Percentiles rank a stretch among this genome's conserved stretches.
These are phyloP conservation scores for Aschersonia sp. DNA, from an alignment of 2,329 filamentous ascomycete species.

Conservation along the genomic window DNA sequence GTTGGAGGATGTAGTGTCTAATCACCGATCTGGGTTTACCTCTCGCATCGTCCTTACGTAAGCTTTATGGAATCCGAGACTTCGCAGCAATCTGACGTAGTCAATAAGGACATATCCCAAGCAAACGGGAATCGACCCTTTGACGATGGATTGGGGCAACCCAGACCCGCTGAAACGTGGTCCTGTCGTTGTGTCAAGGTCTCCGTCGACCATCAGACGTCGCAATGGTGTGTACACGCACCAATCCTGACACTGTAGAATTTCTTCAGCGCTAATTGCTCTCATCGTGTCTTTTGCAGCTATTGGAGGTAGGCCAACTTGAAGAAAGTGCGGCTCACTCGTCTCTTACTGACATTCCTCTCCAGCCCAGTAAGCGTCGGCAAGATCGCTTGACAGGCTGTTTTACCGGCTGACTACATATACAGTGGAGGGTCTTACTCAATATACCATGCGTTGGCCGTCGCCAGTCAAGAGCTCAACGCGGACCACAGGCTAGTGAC, in stretches of 20 bases:
- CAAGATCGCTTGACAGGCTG: neutral
- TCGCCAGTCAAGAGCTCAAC: constrained; percentile 80
- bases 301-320: constrained; percentile 36
- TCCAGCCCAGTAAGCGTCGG: constrained; percentile 20
- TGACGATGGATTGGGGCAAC: constrained; percentile 78
- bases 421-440: constrained; percentile 72
- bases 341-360: neutral
- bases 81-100: neutral
- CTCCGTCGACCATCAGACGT: constrained; percentile 58
- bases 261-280: too few relatives aligned
- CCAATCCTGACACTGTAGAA: too few relatives aligned
- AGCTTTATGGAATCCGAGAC: constrained; percentile 4
- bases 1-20: constrained; percentile 7
- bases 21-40: constrained; percentile 30
- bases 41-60: constrained; percentile 43
- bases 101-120: constrained; percentile 64
- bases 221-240: constrained; percentile 52
- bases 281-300: constrained; percentile 18
- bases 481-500: constrained; percentile 51
- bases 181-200: constrained; percentile 74
- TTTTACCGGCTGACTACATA: neutral
- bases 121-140: constrained; percentile 85
- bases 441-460: constrained; percentile 85
- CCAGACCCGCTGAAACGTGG: constrained; percentile 61
- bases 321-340: neutral